Conservation (phyloP, 495 filamentous ascomycete species). For the Diplogelasinospora grovesii region DNA sequence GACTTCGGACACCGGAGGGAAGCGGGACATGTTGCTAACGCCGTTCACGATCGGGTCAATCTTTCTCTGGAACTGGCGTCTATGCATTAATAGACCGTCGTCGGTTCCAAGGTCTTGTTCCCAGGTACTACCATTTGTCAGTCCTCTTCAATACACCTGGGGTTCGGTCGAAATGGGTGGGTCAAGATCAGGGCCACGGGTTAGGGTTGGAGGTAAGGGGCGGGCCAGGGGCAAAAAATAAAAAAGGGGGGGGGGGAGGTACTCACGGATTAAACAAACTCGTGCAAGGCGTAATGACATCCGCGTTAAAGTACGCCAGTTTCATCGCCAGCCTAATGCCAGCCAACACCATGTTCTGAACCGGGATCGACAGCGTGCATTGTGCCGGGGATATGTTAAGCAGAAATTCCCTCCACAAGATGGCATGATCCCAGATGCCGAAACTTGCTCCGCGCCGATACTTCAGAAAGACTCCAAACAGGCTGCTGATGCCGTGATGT, state of each 20-base stretch:
- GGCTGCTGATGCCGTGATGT: constrained; percentile 57
- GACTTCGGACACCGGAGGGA: constrained; percentile 52
- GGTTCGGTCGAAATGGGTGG: not conserved
- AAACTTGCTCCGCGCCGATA: constrained; percentile 53
- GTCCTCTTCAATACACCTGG: too few species aligned
- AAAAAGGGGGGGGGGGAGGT: not conserved
- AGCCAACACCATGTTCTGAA: constrained; percentile 51
- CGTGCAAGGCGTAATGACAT: constrained; percentile 58
- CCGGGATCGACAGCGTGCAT: constrained; percentile 13
- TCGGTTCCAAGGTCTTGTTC: constrained; percentile 59
- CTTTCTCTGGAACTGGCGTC: constrained; percentile 53
- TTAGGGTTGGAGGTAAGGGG: too few species aligned
- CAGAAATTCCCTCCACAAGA: constrained; percentile 57
- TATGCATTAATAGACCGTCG: constrained; percentile 51
- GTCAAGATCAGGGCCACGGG: too few species aligned
- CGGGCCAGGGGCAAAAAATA: too few species aligned
- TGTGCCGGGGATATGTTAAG: constrained; percentile 34
- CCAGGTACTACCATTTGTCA: constrained; percentile 39
- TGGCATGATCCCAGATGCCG: constrained; percentile 65
- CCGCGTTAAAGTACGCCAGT: constrained; percentile 49
- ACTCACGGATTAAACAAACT: constrained; percentile 56
- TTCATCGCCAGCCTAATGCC: constrained; percentile 20
- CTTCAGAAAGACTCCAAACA: constrained; percentile 63
- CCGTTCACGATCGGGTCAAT: constrained; percentile 65
- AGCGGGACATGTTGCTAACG: constrained; percentile 59